Evolutionary conservation across 225 moss, liverwort and hornwort species (phyloP), one percentile per base, ranked within the genome.

Genomic region (Lunularia cruciata): DNA sequence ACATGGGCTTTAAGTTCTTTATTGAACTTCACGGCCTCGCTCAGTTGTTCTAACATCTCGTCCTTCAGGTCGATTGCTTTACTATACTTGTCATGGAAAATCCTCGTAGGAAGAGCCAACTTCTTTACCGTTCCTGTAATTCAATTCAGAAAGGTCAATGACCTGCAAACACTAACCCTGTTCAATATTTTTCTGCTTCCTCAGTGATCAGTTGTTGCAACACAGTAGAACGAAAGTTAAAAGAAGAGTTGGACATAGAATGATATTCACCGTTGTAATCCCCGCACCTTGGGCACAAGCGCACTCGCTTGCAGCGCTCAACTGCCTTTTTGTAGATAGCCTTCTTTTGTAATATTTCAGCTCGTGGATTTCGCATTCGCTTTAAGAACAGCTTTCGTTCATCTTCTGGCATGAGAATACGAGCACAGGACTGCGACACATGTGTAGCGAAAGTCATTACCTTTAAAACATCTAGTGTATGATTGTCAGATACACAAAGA

Each of bases 371-470:
- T 67, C 96, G 83, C 96, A 98, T 92, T 58, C 86, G 86, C 46
- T 84, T 87, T 61, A 98, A 84, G 60, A 83, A 84, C 75, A 75
- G 33, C 69, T 90, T 93, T 69, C 89, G 86, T 69, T 98, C 96
- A 58, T 92, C 92, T 73, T 92, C 92, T 49, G 96, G 89, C 81
- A 98, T 77, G 71, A 98, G 86, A 74, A 98, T 84, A 34, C 96
- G 90, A 36, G 96, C 85, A 75, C 96, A 98, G 55, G 86, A 79
- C 88, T 78, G 63, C 35, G n/a, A 51, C 36, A 28, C 6, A 19
- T 40, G 34, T 42, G 42, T 20, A 65, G 38, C 20, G n/a, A n/a
- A n/a, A n/a, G n/a, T n/a, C n/a, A n/a, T n/a, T n/a, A n/a, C n/a
- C n/a, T n/a, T n/a, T n/a, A n/a, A n/a, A n/a, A n/a, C n/a, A n/a